A percentile compares a stretch with the other conserved stretches of the same genome.
phyloP scores from a whole-genome alignment of 345 rosid genomes.

The Eutrema japonicum region DNA sequence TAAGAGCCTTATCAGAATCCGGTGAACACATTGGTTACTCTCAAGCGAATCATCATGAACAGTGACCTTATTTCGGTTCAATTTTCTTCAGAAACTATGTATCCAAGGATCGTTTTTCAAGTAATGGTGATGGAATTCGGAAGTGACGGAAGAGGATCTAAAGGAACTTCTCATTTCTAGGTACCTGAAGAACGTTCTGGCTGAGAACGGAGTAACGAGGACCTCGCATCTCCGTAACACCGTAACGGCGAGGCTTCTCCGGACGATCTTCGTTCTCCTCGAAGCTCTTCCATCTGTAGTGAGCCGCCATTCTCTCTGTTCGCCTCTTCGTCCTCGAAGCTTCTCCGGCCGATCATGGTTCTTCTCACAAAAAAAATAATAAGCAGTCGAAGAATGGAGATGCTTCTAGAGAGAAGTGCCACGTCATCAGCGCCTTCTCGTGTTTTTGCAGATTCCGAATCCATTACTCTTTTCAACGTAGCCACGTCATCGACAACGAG shows the following conservation, averaged over 20 bases:
- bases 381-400: conserved; percentile 45
- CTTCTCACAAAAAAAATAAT: not conserved
- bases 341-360: conserved; percentile 6
- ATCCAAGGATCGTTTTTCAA: not conserved
- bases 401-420: conserved; percentile 54
- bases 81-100: not conserved
- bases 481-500: conserved; percentile 35
- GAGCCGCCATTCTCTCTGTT: conserved; percentile 49
- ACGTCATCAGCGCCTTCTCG: conserved; percentile 32
- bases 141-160: not conserved
- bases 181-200: conserved; percentile 74
- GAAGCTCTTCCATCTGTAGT: conserved; percentile 74
- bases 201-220: conserved; percentile 69
- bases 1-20: not conserved
- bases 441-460: not conserved
- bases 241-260: conserved; percentile 86
- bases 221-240: conserved; percentile 89
- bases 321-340: conserved; percentile 1
- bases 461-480: not conserved
- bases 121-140: conserved; percentile 1
- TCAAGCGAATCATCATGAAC: not conserved
- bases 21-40: not conserved
- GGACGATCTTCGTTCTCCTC: conserved; percentile 85
- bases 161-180: not conserved
- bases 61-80: not conserved